Base-by-base conservation (phyloP, 2,329 filamentous ascomycete genomes). In the Pseudocercospora vitis region DNA sequence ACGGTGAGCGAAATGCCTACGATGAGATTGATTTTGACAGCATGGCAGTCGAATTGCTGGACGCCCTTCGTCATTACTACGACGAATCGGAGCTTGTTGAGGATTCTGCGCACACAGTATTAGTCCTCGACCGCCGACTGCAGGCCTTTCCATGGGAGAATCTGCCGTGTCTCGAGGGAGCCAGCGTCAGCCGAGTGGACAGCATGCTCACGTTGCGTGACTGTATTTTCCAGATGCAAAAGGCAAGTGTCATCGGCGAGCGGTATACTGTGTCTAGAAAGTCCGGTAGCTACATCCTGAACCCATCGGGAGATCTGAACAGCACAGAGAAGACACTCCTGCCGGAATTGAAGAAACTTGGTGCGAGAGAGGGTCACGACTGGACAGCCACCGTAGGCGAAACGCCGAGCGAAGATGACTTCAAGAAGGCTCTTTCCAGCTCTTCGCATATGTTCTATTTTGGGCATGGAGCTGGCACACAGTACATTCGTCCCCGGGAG, bases 141-240 rank as follows among this genome's bases (percentile, higher is more conserved):
- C 94, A 97, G 65, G 79, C 83, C 1, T 95, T 99, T 65, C 94
- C 94, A 0, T 99, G 95, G 94, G 94, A 99, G 68, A 96, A 90
- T 0, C 75, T 99, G 31, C 90, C 91, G 0, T 96, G 90, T 68
- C 82, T 99, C 67, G 81, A 89, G 59, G 82, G 81, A 2, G 78
- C 86, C 3, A 87, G 92, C 0, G 86, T 96, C 29, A 96, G 90
- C 3, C 85, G 94, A 9, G 85, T 99, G 19, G 91, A 92, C 5
- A 96, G 91, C 0, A 79, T 99, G 32, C 86, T 86, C 23, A 90
- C 87, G 60, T 80, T 99, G 7, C 84, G 89, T 11, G 84, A 90
- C 28, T 81, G 91, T 5, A 81, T 99, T 11, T 66, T 87, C 0
- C 82, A 70, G 3, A 72, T 86, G 59, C 77, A 74, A 63, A 47